phyloP scores from a whole-genome alignment of 257 asterid genomes.

The Capsicum chinense region DNA sequence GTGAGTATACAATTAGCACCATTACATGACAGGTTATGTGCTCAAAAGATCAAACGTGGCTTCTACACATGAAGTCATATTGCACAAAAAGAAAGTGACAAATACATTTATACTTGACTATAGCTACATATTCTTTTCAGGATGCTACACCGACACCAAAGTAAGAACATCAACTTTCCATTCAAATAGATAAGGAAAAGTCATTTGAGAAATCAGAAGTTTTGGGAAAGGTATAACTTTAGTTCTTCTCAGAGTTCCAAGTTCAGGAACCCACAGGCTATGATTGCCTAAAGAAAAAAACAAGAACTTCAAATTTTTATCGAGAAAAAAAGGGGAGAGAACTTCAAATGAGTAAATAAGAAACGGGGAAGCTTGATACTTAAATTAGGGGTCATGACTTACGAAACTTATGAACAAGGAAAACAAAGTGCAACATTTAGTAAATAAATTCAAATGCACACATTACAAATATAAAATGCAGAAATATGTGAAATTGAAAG shows the following conservation, averaged over 20 bases:
- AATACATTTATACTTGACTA: not conserved
- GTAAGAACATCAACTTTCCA: not conserved
- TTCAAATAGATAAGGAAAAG: not conserved
- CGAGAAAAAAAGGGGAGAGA: not conserved
- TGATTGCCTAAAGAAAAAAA: conserved; percentile 9
- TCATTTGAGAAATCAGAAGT: not conserved
- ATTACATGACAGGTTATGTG: conserved; percentile 8
- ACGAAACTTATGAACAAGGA: not conserved
- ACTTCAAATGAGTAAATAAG: conserved; percentile 15
- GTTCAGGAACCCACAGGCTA: conserved; percentile 2
- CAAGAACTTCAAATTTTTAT: not conserved
- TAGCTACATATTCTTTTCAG: not conserved
- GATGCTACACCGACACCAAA: conserved; percentile 12
- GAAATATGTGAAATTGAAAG: conserved; percentile 1
- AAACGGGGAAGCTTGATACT: not conserved
- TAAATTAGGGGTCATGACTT: not conserved
- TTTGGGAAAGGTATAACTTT: conserved; percentile 10
- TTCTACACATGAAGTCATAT: conserved; percentile 3
- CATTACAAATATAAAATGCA: not conserved
- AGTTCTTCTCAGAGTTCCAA: not conserved
- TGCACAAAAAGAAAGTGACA: not conserved
- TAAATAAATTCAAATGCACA: not conserved
- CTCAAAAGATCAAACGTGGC: conserved; percentile 12
- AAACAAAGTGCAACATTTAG: not conserved
- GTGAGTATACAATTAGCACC: not conserved